Base-by-base conservation (phyloP, 1,284 basidiomycete genomes). In the Heterobasidion annosum region DNA sequence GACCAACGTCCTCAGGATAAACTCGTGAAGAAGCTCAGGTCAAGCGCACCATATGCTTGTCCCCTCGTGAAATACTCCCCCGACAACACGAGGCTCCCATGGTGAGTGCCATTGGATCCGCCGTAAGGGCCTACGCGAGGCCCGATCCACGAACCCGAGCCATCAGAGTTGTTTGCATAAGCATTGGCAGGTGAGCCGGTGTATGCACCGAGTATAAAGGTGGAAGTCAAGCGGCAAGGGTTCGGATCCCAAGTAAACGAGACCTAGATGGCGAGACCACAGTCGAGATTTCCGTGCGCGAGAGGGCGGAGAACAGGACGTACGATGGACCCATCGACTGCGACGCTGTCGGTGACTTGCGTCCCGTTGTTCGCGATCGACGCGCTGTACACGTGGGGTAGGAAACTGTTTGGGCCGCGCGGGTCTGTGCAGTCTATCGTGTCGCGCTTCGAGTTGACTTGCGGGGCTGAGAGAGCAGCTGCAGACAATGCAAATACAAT, bases 91-190 rank as follows among this genome's bases (percentile, higher is more conserved):
- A 50, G 48, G 34, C 48, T 50, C 13, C 48, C 48, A 12, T 50
- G 48, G 34, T 50, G 48, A 6, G 48, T 50, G 48, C 33, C 48
- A 34, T 50, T 50, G n/a, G 19, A 50, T 13, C 48, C 48, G 34
- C 48, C 48, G 16, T 16, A 50, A 15, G 48, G 48, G 13, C 34
- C 48, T 34, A 16, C 33, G 4, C 33, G 48, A 34, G 48, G 48
- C n/a, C 48, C 48, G n/a, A 50, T 50, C 48, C 48, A 50, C 15
- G 48, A 50, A 16, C 48, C 48, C 13, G 48, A 50, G 37, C 37
- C 37, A n/a, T 40, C 37, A 6, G 48, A 18, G 34, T 35, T 34
- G 34, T 50, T 35, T 7, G 15, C 8, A 34, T 50, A 50, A 3
- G 16, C 34, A 9, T 50, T 50, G 34, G 3, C 16, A 6, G 48